Evolutionary conservation across 345 rosid species (phyloP), one percentile per base, ranked within the genome.

Genomic region (Bruguiera parviflora): DNA sequence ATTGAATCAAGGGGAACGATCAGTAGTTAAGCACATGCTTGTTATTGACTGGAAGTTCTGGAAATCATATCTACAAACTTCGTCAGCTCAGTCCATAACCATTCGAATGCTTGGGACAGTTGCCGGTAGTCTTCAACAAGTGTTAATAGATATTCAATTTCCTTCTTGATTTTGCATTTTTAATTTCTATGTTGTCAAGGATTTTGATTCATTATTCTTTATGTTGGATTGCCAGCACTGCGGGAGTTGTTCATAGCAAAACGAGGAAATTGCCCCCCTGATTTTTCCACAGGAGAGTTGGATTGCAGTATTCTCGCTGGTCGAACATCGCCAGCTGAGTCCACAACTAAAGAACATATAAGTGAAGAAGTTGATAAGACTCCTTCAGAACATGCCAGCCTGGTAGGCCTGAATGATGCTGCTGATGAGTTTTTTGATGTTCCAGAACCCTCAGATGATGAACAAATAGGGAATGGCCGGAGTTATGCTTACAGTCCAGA

Each of bases 11-110:
- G 97, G 92, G 67, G 84, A 77, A 75, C 87, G 84, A 56, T 93
- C 97, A 43, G 83, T 85, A 33, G 96, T 93, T 64, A 93, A 93
- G 81, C 97, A 91, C 84, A 93, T 93, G 98, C 97, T 93, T 77
- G 98, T 96, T 73, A 79, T 89, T 81, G 97, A 93, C 73, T 93
- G 97, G 98, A 93, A 89, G 80, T 88, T 73, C 64, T 93, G 97
- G 98, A 86, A 83, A 80, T 88, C 94, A n/a, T 91, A 93, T 79
- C 43, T 89, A 19, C 85, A 75, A 66, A 74, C 88, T 66, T 84
- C 94, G 75, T 75, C 89, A 27, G 92, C 91, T 61, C 81, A 88
- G 73, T 82, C 91, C 69, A 88, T 88, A 74, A 93, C 98, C 53
- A 87, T 88, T 61, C 75, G 84, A 80, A 93, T 91, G 97, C 91